These are phyloP conservation scores for Casuarina cunninghamiana DNA, from an alignment of 306 rosid genomes.

Conservation along the genomic window DNA sequence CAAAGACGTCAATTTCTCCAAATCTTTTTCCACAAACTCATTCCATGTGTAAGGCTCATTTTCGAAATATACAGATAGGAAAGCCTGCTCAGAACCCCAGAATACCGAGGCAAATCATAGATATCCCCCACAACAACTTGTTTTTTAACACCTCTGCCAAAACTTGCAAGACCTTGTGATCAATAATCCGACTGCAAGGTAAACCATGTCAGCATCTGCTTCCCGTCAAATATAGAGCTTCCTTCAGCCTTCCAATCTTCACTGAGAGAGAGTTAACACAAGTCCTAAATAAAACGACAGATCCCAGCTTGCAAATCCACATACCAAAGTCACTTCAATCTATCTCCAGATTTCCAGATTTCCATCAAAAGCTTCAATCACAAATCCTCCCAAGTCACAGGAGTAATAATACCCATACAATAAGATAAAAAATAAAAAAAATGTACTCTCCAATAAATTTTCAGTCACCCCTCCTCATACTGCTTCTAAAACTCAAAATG, in stretches of 20 bases:
- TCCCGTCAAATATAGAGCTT: not conserved
- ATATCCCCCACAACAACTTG: not conserved
- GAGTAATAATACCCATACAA: not conserved
- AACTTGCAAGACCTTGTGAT: not conserved
- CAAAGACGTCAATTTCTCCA: not conserved
- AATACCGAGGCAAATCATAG: not conserved
- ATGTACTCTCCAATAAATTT: not conserved
- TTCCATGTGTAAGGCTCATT: not conserved
- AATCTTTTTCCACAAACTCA: not conserved
- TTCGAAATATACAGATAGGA: not conserved
- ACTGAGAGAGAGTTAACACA: not conserved
- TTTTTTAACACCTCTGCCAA: not conserved
- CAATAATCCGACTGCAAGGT: not conserved
- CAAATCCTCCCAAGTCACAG: not conserved
- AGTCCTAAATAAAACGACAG: not conserved
- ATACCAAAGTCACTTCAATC: constrained; percentile 2
- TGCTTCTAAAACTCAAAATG: not conserved
- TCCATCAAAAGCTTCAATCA: not conserved
- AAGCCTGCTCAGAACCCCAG: not conserved
- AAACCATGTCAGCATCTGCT: not conserved
- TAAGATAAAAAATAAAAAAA: not conserved
- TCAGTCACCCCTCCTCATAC: not conserved
- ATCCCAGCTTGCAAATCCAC: not conserved
- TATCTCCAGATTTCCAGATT: not conserved
- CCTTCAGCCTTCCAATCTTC: not conserved